Conservation (phyloP, 1,284 basidiomycete genomes). For the Jaminaea rosea region DNA sequence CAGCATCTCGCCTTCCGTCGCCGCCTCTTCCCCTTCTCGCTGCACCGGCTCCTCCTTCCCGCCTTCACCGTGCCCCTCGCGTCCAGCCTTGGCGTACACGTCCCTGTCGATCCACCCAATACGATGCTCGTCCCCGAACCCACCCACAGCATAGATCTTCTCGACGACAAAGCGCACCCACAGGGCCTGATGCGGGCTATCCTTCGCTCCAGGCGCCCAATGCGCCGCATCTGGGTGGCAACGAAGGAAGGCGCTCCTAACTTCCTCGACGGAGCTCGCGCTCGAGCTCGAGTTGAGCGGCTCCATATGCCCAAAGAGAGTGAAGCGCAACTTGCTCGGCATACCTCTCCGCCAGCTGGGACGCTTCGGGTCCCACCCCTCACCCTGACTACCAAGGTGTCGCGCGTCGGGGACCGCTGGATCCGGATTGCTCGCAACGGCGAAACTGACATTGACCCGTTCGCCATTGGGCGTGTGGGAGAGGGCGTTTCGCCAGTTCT, state of each 20-base stretch:
- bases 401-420: slow-evolving; percentile 26
- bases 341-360: slow-evolving; percentile 40
- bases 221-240: slow-evolving; percentile 33
- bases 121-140: slow-evolving; percentile 44
- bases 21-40: too few species aligned
- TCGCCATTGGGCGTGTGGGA: too few species aligned
- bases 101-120: slow-evolving; percentile 35
- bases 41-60: too few species aligned
- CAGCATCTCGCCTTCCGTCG: too few species aligned
- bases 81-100: slow-evolving; percentile 6
- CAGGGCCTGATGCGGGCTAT: slow-evolving; percentile 33
- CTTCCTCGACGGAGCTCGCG: slow-evolving; percentile 6
- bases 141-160: slow-evolving; percentile 37
- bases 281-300: too few species aligned
- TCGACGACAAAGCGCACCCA: slow-evolving; percentile 35
- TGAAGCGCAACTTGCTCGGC: slow-evolving; percentile 37
- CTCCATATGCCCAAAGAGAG: slow-evolving; percentile 39
- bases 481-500: slow-evolving; percentile 38
- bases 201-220: slow-evolving; percentile 30
- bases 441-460: slow-evolving; percentile 26
- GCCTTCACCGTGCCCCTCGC: too few species aligned
- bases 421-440: slow-evolving; percentile 27
- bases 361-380: slow-evolving; percentile 22
- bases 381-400: slow-evolving; percentile 7
- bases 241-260: slow-evolving; percentile 19